Percentiles rank a stretch among this genome's conserved stretches.
Evolutionary conservation across 257 asterid genomes (phyloP).

Genomic region (Fraxinus pennsylvanica): DNA sequence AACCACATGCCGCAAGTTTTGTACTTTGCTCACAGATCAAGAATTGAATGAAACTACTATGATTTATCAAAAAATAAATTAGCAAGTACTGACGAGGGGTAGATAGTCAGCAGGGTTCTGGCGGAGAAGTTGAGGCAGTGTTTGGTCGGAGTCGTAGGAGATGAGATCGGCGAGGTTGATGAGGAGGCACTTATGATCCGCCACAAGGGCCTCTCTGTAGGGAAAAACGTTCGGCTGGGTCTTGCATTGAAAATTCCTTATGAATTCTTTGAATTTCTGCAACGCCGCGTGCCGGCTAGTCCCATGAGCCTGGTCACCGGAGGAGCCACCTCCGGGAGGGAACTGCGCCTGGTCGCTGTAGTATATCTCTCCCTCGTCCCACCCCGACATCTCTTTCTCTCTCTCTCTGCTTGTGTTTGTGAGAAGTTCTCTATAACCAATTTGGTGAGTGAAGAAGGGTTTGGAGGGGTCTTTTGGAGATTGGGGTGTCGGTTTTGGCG

Average conservation of each 20-base stretch:
- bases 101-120: constrained; percentile 88
- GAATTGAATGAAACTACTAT: background rate
- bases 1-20: background rate
- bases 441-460: constrained; percentile 16
- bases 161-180: constrained; percentile 82
- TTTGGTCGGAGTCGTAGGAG: constrained; percentile 79
- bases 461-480: background rate
- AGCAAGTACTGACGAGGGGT: constrained; percentile 58
- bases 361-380: constrained; percentile 91
- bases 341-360: constrained; percentile 96
- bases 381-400: constrained; percentile 68
- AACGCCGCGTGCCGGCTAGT: constrained; percentile 73
- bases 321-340: constrained; percentile 58
- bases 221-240: constrained; percentile 82
- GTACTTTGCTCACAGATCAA: background rate
- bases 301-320: constrained; percentile 47
- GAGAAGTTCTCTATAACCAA: background rate
- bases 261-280: constrained; percentile 90
- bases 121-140: constrained; percentile 78
- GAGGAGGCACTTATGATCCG: constrained; percentile 68
- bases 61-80: too few relatives aligned
- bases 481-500: constrained; percentile 45
- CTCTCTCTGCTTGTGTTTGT: constrained; percentile 4
- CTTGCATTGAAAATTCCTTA: constrained; percentile 74
- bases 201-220: constrained; percentile 80